These are phyloP conservation scores for Dioscorea alata DNA, from an alignment of 106 monocot species.

Conservation along the genomic window DNA sequence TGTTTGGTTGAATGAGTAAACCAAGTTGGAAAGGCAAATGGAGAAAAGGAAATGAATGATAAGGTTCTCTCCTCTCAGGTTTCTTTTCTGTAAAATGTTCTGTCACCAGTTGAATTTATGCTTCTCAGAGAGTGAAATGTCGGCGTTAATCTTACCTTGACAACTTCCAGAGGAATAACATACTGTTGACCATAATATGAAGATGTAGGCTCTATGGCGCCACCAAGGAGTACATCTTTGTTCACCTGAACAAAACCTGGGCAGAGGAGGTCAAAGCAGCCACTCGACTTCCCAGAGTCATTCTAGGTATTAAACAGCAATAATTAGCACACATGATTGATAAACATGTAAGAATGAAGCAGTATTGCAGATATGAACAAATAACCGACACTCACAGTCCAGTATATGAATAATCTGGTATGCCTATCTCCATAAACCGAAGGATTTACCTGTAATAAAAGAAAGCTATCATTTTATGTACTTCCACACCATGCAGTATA, in stretches of 20 bases:
- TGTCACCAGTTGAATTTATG: background rate
- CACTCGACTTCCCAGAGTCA: slow-evolving; percentile 11
- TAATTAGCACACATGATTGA: background rate
- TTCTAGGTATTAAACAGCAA: background rate
- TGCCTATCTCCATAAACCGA: slow-evolving; percentile 13
- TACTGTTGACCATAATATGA: background rate
- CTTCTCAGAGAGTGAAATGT: background rate
- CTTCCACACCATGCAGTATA: background rate
- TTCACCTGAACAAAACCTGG: slow-evolving; percentile 32
- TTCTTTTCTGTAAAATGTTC: background rate
- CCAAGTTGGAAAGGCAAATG: background rate
- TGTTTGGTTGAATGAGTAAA: too few relatives aligned
- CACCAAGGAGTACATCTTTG: slow-evolving; percentile 16
- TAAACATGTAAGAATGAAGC: background rate
- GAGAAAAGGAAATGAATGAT: background rate
- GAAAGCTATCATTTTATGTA: background rate
- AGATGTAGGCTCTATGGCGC: slow-evolving; percentile 1
- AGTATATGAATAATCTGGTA: slow-evolving; percentile 24
- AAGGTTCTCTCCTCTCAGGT: background rate
- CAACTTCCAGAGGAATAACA: background rate
- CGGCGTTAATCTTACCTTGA: background rate
- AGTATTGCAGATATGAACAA: background rate
- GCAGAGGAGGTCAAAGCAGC: slow-evolving; percentile 32
- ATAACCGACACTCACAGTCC: slow-evolving; percentile 20
- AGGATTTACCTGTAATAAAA: slow-evolving; percentile 23